A percentile compares a stretch with the other conserved stretches of the same genome.
Evolutionary conservation across 805 yeast species (phyloP).

Genomic region (Kluyveromyces starmeri): DNA sequence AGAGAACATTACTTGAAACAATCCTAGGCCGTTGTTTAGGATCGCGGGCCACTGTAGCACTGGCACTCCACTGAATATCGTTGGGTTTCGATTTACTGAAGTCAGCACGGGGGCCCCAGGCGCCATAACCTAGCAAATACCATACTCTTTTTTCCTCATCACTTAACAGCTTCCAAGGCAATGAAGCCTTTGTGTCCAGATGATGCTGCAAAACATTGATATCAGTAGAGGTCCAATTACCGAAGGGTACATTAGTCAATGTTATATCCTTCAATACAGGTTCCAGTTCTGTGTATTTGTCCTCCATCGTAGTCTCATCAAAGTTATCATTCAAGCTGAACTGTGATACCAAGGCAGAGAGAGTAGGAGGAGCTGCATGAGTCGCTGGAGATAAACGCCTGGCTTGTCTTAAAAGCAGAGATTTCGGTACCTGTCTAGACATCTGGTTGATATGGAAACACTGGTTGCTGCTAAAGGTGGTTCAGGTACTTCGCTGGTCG

Average conservation of each 20-base stretch:
- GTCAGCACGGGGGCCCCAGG: constrained; percentile 3
- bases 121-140: constrained; percentile 4
- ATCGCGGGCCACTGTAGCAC: not conserved
- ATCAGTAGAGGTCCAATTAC: constrained; percentile 1
- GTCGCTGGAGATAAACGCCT: constrained; percentile 4
- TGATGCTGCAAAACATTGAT: constrained; percentile 3
- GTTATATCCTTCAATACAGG: constrained; percentile 1
- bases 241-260: constrained; percentile 1
- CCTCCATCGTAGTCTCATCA: constrained; percentile 3
- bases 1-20: not conserved
- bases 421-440: constrained; percentile 24
- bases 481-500: too few relatives aligned
- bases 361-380: not conserved
- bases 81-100: constrained; percentile 2
- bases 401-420: constrained; percentile 26
- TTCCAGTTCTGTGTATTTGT: constrained; percentile 1
- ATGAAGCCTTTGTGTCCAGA: constrained; percentile 2
- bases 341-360: constrained; percentile 1
- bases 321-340: constrained; percentile 1
- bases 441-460: not conserved
- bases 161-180: constrained; percentile 1
- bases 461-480: too few relatives aligned
- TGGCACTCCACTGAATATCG: constrained; percentile 2
- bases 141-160: constrained; percentile 3
- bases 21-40: not conserved